These are phyloP conservation scores for Naganishia vaughanmartiniae DNA, from an alignment of 768 basidiomycete species.

Conservation along the genomic window DNA sequence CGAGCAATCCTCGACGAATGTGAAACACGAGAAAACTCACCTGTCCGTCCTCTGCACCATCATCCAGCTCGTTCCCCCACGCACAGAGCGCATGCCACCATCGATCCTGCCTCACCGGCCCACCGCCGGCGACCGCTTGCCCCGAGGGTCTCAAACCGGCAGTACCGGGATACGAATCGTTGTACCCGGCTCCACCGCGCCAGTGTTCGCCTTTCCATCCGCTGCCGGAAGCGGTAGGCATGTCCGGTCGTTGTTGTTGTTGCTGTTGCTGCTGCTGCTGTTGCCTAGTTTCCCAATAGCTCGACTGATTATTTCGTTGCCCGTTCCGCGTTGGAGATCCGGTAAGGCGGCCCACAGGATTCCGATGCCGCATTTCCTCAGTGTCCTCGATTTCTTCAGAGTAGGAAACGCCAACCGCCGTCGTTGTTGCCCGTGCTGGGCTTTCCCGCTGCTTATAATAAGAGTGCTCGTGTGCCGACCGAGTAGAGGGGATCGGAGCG, in stretches of 20 bases:
- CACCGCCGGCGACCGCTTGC: neutral
- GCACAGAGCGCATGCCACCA: conserved; percentile 52
- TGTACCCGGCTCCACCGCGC: conserved; percentile 24
- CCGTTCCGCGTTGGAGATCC: too few relatives aligned
- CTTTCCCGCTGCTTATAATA: too few relatives aligned
- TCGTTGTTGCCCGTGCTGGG: too few relatives aligned
- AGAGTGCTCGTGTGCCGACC: neutral
- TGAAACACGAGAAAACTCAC: conserved; percentile 16
- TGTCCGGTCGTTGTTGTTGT: too few relatives aligned
- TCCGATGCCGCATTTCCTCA: neutral
- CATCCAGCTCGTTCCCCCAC: conserved; percentile 50
- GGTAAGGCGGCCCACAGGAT: neutral
- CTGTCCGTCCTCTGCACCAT: conserved; percentile 43
- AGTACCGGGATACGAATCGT: neutral
- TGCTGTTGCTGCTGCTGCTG: too few relatives aligned
- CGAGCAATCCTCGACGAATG: too few relatives aligned
- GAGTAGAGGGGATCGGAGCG: neutral
- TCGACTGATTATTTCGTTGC: too few relatives aligned
- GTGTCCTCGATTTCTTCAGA: too few relatives aligned
- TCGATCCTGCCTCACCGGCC: conserved; percentile 35
- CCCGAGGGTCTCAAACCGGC: neutral
- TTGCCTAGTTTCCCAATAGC: too few relatives aligned
- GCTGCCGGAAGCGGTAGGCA: conserved; percentile 1
- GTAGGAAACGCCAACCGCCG: too few relatives aligned
- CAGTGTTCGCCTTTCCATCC: conserved; percentile 27